Conservation (phyloP, 352 stramenopile genomes). For the Phytophthora europaea region DNA sequence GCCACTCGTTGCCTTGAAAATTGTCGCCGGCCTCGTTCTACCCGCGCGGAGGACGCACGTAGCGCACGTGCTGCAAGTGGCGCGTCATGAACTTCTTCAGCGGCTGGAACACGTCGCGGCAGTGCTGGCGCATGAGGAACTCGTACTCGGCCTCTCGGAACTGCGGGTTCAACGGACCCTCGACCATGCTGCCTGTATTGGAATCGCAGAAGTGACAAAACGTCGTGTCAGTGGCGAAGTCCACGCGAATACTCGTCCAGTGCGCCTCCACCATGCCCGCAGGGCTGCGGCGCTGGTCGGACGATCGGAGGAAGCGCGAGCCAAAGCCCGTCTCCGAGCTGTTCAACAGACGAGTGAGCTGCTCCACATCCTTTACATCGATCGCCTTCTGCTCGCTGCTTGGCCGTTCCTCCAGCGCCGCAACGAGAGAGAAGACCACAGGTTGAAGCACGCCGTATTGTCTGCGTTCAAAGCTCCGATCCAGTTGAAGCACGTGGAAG, state of each 20-base stretch:
- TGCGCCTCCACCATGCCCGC: constrained; percentile 36
- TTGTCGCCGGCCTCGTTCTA: constrained; percentile 25
- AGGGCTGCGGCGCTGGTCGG: neutral
- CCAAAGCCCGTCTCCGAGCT: constrained; percentile 20
- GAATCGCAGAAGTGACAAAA: constrained; percentile 32
- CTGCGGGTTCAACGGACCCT: constrained; percentile 35
- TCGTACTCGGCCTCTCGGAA: constrained; percentile 40
- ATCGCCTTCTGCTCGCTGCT: constrained; percentile 14
- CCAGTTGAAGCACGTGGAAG: constrained; percentile 39
- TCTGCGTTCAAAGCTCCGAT: constrained; percentile 37
- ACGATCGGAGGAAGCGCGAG: constrained; percentile 25
- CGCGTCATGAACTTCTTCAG: constrained; percentile 44
- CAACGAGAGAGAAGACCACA: constrained; percentile 27
- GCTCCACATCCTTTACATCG: constrained; percentile 29
- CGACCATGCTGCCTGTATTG: constrained; percentile 36
- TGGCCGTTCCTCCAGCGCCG: constrained; percentile 17
- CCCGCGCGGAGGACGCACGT: constrained; percentile 21
- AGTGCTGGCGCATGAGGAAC: constrained; percentile 43
- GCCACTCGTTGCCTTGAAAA: constrained; percentile 33
- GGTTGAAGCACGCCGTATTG: constrained; percentile 36
- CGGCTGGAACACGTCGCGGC: constrained; percentile 36
- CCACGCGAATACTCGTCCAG: constrained; percentile 34
- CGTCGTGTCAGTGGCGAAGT: constrained; percentile 27
- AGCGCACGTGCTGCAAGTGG: constrained; percentile 40
- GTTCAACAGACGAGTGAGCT: constrained; percentile 30